Base-by-base conservation (phyloP, 1,139 yeast species). In the Suhomyces guaymorum region DNA sequence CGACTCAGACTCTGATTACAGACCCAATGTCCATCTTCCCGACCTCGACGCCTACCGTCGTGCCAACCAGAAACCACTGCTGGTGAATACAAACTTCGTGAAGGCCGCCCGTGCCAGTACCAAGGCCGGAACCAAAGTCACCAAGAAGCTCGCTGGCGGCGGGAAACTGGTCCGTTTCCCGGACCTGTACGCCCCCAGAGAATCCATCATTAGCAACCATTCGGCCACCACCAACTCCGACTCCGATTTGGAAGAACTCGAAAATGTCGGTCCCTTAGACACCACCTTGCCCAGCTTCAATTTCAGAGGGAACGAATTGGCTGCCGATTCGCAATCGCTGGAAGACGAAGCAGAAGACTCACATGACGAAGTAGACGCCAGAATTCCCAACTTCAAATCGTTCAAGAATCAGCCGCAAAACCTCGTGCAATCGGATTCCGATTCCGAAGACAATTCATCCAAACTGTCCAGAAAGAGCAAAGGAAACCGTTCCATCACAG, bases 101-200 rank as follows among this genome's bases (percentile, higher is more conserved):
- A 63, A 64, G 40, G 69, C 70, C 2, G 65, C 65, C 3, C 57
- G 58, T 35, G 55, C 57, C 21, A 55, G 55, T 11, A 45, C 65
- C 3, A 58, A 59, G 36, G 55, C 57, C 21, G 55, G 55, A 11
- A 45, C 65, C 3, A 58, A 59, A 36, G 55, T 57, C 21, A 55
- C 54, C 12, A 45, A 49, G 25, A 52, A 51, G 34, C 38, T 51
- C 18, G 34, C 41, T 3, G 44, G 46, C 19, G 38, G 41, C 31
- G 26, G 19, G 28, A 34, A 55, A 33, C 41, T 57, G 11, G 66
- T 60, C 3, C 48, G 65, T 20, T 59, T 62, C 34, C 66, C 69
- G 3, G 69, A 57, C 35, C 53, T 51, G 41, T 53, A 49, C 35
- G 26, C 52, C 4, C 56, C 61, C 2, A 38, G 60, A 22, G 59